phyloP scores from a whole-genome alignment of 2,329 filamentous ascomycete species.

The Cladosporium colombiae region DNA sequence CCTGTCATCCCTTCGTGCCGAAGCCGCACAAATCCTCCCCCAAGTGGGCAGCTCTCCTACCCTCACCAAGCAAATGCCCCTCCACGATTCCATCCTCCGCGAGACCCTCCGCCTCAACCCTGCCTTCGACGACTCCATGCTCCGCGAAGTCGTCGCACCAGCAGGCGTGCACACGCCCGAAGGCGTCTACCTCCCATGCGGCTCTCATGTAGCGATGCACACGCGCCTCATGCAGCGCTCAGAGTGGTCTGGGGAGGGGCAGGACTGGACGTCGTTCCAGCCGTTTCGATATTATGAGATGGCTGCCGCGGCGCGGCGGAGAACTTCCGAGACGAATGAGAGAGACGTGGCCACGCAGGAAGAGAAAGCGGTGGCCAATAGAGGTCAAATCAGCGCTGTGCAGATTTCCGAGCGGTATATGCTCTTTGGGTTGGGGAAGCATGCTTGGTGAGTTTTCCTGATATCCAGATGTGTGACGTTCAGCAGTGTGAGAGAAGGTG shows the following conservation, averaged over 20 bases:
- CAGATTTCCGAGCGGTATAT: constrained; percentile 21
- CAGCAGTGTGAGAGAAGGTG: not conserved
- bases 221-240: constrained; percentile 18
- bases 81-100: constrained; percentile 27
- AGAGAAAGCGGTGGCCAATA: not conserved
- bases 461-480: not conserved
- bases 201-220: constrained; percentile 19
- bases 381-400: constrained; percentile 15
- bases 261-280: not conserved
- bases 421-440: constrained; percentile 23
- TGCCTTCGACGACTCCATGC: constrained; percentile 26
- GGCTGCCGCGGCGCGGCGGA: not conserved
- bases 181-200: constrained; percentile 25
- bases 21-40: constrained; percentile 18
- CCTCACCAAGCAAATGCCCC: constrained; percentile 21
- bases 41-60: not conserved
- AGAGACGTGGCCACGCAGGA: constrained; percentile 2
- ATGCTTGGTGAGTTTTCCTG: constrained; percentile 19
- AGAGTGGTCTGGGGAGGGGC: constrained; percentile 1
- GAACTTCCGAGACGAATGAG: not conserved
- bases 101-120: constrained; percentile 26
- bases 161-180: constrained; percentile 26
- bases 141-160: constrained; percentile 23
- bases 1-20: constrained; percentile 19
- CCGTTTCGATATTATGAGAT: constrained; percentile 14